These are phyloP conservation scores for Ogataea hybrid DNA, from an alignment of 1,139 yeast genomes.

Conservation along the genomic window DNA sequence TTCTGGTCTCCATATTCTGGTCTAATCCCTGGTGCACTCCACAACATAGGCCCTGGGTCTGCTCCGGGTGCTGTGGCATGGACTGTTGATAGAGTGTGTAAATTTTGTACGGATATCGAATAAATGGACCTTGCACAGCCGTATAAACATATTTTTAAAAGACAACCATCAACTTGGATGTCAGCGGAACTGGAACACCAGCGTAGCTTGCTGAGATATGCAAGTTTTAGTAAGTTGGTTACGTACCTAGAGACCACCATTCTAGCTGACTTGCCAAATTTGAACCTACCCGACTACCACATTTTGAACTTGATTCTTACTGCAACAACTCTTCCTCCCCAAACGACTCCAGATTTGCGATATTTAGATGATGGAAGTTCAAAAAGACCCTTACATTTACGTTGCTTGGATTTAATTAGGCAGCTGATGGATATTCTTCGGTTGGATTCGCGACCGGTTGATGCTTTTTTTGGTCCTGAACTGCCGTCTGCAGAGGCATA, in stretches of 20 bases:
- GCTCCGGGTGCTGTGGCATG: slow-evolving; percentile 23
- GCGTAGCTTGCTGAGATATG: slow-evolving; percentile 10
- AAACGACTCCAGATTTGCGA: slow-evolving; percentile 14
- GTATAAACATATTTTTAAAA: not conserved
- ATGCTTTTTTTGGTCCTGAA: slow-evolving; percentile 10
- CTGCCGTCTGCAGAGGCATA: slow-evolving; percentile 1
- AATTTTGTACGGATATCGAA: slow-evolving; percentile 6
- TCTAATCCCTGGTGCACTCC: slow-evolving; percentile 60
- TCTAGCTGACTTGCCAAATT: slow-evolving; percentile 8
- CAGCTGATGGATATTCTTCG: slow-evolving; percentile 3
- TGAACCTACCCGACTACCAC: slow-evolving; percentile 11
- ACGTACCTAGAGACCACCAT: slow-evolving; percentile 13
- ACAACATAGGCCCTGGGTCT: slow-evolving; percentile 47
- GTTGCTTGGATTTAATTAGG: slow-evolving; percentile 17
- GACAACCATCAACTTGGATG: not conserved
- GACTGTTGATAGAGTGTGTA: slow-evolving; percentile 7
- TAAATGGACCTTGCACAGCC: slow-evolving; percentile 2
- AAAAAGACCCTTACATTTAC: slow-evolving; percentile 17
- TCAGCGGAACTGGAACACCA: slow-evolving; percentile 12
- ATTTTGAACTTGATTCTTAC: slow-evolving; percentile 13
- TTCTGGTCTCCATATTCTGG: slow-evolving; percentile 55
- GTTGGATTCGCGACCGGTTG: not conserved
- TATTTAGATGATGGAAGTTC: slow-evolving; percentile 11
- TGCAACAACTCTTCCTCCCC: slow-evolving; percentile 12
- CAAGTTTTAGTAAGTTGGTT: slow-evolving; percentile 14